Evolutionary conservation across 441 rosid genomes (phyloP).

Genomic region (Cnidoscolus chayamansa): DNA sequence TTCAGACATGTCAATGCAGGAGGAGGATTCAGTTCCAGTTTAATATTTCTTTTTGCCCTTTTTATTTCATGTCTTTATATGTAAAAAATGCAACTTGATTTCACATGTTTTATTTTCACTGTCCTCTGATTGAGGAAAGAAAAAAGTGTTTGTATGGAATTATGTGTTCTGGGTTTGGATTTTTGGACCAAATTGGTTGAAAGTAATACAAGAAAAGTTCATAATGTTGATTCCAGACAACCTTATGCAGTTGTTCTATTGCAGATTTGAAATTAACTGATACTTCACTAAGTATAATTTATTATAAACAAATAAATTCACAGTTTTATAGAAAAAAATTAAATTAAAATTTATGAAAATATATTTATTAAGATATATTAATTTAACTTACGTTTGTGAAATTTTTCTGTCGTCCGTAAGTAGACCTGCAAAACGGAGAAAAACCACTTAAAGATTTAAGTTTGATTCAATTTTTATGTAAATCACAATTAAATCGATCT

Average conservation of each 20-base stretch:
- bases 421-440: no score
- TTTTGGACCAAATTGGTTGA: conserved; percentile 1
- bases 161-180: conserved; percentile 14
- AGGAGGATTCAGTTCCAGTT: conserved; percentile 40
- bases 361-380: no score
- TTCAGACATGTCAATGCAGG: conserved; percentile 27
- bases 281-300: no score
- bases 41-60: conserved; percentile 22
- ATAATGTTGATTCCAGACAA: not conserved
- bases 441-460: no score
- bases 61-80: conserved; percentile 20
- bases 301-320: no score
- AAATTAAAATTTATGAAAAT: no score
- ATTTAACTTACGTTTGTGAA: no score
- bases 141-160: conserved; percentile 18
- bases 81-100: conserved; percentile 30
- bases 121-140: conserved; percentile 4
- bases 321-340: no score
- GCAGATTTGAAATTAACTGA: not conserved
- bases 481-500: no score
- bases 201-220: conserved; percentile 15
- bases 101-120: conserved; percentile 12
- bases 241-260: not conserved
- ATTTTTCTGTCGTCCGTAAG: no score
- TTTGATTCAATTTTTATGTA: no score